Evolutionary conservation across 768 basidiomycete genomes (phyloP).

Genomic region (Leccinum sublutescens): DNA sequence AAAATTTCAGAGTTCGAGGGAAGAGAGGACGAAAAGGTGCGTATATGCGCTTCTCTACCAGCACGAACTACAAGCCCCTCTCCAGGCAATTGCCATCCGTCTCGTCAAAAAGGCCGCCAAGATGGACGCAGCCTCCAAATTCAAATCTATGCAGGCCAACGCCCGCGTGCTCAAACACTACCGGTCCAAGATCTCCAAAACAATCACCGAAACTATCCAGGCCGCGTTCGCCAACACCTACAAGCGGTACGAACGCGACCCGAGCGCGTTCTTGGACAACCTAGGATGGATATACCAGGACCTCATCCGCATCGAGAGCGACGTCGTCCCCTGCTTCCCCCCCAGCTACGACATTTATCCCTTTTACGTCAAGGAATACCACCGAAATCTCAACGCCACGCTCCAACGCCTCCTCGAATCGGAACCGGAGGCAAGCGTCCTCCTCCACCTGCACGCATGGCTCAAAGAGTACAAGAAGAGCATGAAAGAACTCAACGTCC

Average conservation of each 20-base stretch:
- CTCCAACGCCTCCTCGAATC: conserved; percentile 68
- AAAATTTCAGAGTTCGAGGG: conserved; percentile 96
- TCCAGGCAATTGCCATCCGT: conserved; percentile 86
- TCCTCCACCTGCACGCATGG: conserved; percentile 88
- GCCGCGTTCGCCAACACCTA: conserved; percentile 68
- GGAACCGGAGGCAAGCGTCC: conserved; percentile 83
- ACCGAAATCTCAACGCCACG: conserved; percentile 75
- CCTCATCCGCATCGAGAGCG: conserved; percentile 86
- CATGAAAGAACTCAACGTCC: too few relatives aligned
- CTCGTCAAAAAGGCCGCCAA: conserved; percentile 84
- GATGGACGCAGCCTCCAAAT: conserved; percentile 78
- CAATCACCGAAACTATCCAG: conserved; percentile 10
- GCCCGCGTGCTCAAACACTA: conserved; percentile 95
- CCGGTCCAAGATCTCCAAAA: conserved; percentile 81
- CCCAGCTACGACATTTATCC: conserved; percentile 87
- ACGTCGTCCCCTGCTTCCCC: conserved; percentile 90
- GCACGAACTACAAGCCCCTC: conserved; percentile 13
- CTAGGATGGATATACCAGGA: conserved; percentile 94
- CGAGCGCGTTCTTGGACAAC: conserved; percentile 70
- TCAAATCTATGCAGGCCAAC: conserved; percentile 90
- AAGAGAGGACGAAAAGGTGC: conserved; percentile 89
- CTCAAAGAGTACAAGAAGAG: conserved; percentile 48
- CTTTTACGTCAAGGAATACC: conserved; percentile 84
- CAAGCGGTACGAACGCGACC: conserved; percentile 58
- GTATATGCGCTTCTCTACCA: background rate